A percentile compares a stretch with the other conserved stretches of the same genome.
Evolutionary conservation across 176 grass and related monocot species (phyloP).

Genomic region (Aegilops tauschii): DNA sequence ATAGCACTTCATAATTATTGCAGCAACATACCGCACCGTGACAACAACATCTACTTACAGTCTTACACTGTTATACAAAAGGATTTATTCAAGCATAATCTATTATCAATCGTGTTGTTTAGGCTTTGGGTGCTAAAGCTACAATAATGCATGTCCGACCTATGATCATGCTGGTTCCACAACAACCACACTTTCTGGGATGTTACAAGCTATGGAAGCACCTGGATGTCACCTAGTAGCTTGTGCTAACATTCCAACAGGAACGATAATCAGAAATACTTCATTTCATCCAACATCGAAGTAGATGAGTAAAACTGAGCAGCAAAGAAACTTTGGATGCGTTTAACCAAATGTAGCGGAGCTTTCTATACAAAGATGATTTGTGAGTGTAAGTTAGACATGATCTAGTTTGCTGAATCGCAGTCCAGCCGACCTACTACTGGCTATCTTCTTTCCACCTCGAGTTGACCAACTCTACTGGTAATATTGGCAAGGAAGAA

Average conservation of each 20-base stretch:
- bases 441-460: conserved; percentile 8
- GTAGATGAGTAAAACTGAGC: background rate
- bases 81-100: background rate
- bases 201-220: no score
- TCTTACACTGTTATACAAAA: background rate
- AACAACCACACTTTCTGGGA: background rate
- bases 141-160: background rate
- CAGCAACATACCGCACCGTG: background rate
- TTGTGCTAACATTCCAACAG: background rate
- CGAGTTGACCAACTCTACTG: background rate
- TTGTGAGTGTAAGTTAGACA: background rate
- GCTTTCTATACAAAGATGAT: background rate
- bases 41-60: background rate
- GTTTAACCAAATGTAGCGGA: background rate
- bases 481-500: background rate
- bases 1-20: background rate
- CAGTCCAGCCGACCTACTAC: background rate
- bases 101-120: background rate
- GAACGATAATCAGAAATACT: background rate
- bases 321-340: background rate
- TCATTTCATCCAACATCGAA: background rate
- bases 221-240: background rate
- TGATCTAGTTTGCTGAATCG: background rate
- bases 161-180: background rate
- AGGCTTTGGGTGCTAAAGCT: background rate